Percentiles rank a stretch among this genome's conserved stretches.
phyloP scores from a whole-genome alignment of 306 rosid species.

The Amphicarpaea edgeworthii region DNA sequence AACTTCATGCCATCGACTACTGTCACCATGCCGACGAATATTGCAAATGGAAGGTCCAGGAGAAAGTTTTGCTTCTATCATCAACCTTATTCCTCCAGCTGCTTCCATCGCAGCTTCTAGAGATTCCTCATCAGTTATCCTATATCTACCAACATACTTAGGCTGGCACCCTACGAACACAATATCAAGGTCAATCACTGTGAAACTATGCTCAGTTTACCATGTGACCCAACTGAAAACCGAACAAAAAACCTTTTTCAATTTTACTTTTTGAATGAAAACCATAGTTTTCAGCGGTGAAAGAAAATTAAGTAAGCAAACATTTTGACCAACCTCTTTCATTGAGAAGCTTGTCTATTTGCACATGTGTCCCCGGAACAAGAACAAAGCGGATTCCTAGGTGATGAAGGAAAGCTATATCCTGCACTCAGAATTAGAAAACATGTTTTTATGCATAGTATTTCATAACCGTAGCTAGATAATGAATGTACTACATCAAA shows the following conservation, averaged over 20 bases:
- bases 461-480: not conserved
- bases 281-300: not conserved
- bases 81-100: conserved; percentile 82
- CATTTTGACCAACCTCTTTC: conserved; percentile 72
- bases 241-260: not conserved
- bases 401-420: conserved; percentile 95
- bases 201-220: no score
- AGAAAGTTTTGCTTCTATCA: conserved; percentile 94
- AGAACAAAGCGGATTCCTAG: conserved; percentile 90
- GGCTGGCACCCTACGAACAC: conserved; percentile 76
- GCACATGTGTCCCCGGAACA: conserved; percentile 91
- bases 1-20: conserved; percentile 91
- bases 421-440: conserved; percentile 62
- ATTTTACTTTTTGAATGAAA: not conserved
- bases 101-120: conserved; percentile 95
- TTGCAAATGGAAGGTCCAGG: conserved; percentile 96
- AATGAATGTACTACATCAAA: not conserved
- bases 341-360: conserved; percentile 79
- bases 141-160: conserved; percentile 80
- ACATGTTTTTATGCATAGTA: not conserved
- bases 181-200: conserved; percentile 45
- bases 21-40: conserved; percentile 92
- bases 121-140: conserved; percentile 81
- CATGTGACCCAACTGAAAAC: not conserved
- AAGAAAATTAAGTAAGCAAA: conserved; percentile 9